Percentiles rank a stretch among this genome's conserved stretches.
These are phyloP conservation scores for Xylaria castorea DNA, from an alignment of 495 filamentous ascomycete species.

Conservation along the genomic window DNA sequence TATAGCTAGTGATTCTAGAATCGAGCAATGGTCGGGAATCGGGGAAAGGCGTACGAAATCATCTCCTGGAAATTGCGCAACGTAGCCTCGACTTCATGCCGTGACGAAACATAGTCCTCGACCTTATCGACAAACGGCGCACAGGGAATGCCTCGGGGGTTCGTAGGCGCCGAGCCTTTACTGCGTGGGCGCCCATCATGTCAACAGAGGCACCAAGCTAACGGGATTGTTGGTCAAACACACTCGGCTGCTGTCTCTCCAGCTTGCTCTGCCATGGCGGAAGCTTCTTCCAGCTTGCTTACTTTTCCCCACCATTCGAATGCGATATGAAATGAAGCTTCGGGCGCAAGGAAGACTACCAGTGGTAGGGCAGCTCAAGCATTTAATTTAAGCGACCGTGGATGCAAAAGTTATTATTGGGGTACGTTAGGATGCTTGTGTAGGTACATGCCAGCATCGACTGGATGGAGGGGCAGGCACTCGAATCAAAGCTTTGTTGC, in stretches of 20 bases:
- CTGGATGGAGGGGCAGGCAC: conserved; percentile 22
- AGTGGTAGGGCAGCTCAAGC: neutral
- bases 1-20: neutral
- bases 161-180: conserved; percentile 68
- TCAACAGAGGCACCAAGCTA: conserved; percentile 13
- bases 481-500: neutral
- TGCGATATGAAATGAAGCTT: neutral
- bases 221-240: conserved; percentile 4
- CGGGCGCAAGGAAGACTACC: neutral
- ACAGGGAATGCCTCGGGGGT: conserved; percentile 90
- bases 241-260: conserved; percentile 25
- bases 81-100: conserved; percentile 86
- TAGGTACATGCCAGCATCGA: neutral
- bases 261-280: conserved; percentile 25
- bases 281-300: neutral
- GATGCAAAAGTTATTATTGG: neutral
- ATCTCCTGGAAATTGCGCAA: conserved; percentile 97
- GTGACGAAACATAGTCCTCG: conserved; percentile 87
- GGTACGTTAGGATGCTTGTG: neutral
- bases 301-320: neutral
- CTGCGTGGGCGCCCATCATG: conserved; percentile 32
- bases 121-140: conserved; percentile 98
- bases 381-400: neutral
- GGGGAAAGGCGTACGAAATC: conserved; percentile 75
- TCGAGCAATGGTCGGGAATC: conserved; percentile 8